phyloP scores from a whole-genome alignment of 495 filamentous ascomycete species.

The Neurospora terricola region DNA sequence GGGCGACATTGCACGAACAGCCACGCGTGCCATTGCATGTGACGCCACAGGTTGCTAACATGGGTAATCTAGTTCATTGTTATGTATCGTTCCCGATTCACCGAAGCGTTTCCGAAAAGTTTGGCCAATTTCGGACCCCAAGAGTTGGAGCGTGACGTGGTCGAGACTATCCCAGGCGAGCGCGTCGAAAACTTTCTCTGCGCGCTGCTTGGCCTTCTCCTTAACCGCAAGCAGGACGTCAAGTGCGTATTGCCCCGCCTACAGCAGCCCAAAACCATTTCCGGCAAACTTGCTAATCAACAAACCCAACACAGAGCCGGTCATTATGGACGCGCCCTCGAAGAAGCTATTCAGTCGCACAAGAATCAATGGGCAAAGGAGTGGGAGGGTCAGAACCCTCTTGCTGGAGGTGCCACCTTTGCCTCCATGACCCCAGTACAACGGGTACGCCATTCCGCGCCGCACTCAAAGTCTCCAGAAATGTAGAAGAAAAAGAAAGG shows the following conservation, averaged over 20 bases:
- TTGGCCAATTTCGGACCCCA: slow-evolving; percentile 84
- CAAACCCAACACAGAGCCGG: slow-evolving; percentile 44
- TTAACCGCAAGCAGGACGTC: slow-evolving; percentile 96
- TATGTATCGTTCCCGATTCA: slow-evolving; percentile 92
- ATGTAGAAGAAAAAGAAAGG: not conserved
- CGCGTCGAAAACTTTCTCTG: slow-evolving; percentile 82
- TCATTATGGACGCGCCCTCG: slow-evolving; percentile 84
- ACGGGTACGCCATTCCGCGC: slow-evolving; percentile 49
- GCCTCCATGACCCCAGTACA: slow-evolving; percentile 66
- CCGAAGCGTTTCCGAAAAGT: slow-evolving; percentile 76
- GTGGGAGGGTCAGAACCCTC: slow-evolving; percentile 80
- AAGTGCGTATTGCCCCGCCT: slow-evolving; percentile 58
- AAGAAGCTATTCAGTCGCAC: slow-evolving; percentile 84
- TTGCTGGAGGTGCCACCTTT: slow-evolving; percentile 70
- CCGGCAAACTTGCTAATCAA: not conserved
- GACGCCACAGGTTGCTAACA: slow-evolving; percentile 14
- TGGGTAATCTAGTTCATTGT: slow-evolving; percentile 69
- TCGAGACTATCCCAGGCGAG: slow-evolving; percentile 66
- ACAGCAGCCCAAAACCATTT: not conserved
- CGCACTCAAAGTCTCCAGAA: not conserved
- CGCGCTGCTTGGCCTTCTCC: slow-evolving; percentile 72
- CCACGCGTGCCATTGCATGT: slow-evolving; percentile 28
- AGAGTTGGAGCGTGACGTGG: slow-evolving; percentile 81
- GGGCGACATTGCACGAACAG: slow-evolving; percentile 27
- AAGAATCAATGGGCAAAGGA: slow-evolving; percentile 78